A percentile compares a stretch with the other conserved stretches of the same genome.
Evolutionary conservation across 768 basidiomycete genomes (phyloP).

Genomic region (Cyathus striatus): DNA sequence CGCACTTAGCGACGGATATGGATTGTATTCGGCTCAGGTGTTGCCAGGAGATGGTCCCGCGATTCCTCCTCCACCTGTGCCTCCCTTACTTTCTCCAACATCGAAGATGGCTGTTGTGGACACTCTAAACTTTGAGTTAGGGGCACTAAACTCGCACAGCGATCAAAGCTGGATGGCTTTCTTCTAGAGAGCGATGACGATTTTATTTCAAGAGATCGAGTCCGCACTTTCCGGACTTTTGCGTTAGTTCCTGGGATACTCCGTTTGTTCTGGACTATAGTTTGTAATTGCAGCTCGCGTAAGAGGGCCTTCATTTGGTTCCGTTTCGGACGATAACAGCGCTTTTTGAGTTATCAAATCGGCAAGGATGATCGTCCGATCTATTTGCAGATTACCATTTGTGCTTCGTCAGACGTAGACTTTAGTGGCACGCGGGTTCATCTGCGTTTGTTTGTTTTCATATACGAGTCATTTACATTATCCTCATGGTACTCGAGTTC

Average conservation of each 20-base stretch:
- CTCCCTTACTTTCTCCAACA: conserved; percentile 17
- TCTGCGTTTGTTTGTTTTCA: too few relatives aligned
- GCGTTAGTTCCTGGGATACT: too few relatives aligned
- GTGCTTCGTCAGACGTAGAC: neutral
- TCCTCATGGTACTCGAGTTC: neutral
- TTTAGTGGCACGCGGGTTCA: neutral
- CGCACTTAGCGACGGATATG: conserved; percentile 8
- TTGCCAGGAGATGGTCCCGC: conserved; percentile 22
- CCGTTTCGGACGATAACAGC: neutral
- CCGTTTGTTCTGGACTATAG: neutral
- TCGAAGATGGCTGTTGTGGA: conserved; percentile 40
- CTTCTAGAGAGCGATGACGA: conserved; percentile 23
- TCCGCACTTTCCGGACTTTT: neutral
- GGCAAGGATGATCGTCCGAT: conserved; percentile 1
- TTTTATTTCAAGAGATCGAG: conserved; percentile 4
- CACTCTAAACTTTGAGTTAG: conserved; percentile 43
- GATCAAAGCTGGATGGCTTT: conserved; percentile 46
- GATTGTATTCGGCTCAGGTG: conserved; percentile 26
- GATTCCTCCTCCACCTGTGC: conserved; percentile 15
- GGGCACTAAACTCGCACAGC: conserved; percentile 34
- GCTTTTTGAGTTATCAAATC: conserved; percentile 1
- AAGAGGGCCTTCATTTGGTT: conserved; percentile 2
- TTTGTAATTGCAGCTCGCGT: neutral
- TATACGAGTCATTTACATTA: too few relatives aligned
- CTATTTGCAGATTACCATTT: neutral